Evolutionary conservation across 2,329 filamentous ascomycete genomes (phyloP).

Genomic region (Cladosporium phlei): DNA sequence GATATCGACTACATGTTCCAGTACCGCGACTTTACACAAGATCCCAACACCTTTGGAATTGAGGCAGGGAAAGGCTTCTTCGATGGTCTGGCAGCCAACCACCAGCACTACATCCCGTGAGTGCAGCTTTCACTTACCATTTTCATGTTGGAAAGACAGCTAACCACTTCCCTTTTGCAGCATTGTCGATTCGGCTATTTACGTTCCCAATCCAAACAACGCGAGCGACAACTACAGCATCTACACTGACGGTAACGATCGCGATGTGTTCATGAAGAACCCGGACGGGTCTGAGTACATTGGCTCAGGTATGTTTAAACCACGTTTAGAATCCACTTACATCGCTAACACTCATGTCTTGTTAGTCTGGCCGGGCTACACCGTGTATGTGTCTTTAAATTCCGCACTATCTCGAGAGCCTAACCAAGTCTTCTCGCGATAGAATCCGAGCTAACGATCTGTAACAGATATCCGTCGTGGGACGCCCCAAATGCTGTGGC

Average conservation of each 20-base stretch:
- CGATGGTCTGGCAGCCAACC: constrained; percentile 47
- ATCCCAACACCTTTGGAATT: constrained; percentile 49
- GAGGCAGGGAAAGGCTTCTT: constrained; percentile 50
- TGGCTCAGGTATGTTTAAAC: too few relatives aligned
- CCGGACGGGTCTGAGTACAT: constrained; percentile 39
- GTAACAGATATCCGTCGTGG: too few relatives aligned
- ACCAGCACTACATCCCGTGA: constrained; percentile 54
- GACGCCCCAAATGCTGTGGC: constrained; percentile 54
- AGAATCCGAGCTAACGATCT: too few relatives aligned
- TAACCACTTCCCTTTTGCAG: too few relatives aligned
- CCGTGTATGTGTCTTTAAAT: too few relatives aligned
- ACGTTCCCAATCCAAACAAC: constrained; percentile 68
- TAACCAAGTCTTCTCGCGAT: too few relatives aligned
- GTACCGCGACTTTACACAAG: constrained; percentile 57
- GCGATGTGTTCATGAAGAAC: constrained; percentile 33
- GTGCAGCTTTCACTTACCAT: too few relatives aligned
- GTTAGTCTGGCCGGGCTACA: constrained; percentile 45
- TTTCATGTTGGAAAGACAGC: too few relatives aligned
- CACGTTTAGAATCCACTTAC: too few relatives aligned
- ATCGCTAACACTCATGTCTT: too few relatives aligned
- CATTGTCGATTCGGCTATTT: constrained; percentile 62
- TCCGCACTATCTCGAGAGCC: too few relatives aligned
- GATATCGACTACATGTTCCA: constrained; percentile 53
- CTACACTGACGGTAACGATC: constrained; percentile 32
- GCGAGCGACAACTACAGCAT: constrained; percentile 55